Evolutionary conservation across 1,284 basidiomycete genomes (phyloP).

Genomic region (Pseudozyma tsukubaensis): DNA sequence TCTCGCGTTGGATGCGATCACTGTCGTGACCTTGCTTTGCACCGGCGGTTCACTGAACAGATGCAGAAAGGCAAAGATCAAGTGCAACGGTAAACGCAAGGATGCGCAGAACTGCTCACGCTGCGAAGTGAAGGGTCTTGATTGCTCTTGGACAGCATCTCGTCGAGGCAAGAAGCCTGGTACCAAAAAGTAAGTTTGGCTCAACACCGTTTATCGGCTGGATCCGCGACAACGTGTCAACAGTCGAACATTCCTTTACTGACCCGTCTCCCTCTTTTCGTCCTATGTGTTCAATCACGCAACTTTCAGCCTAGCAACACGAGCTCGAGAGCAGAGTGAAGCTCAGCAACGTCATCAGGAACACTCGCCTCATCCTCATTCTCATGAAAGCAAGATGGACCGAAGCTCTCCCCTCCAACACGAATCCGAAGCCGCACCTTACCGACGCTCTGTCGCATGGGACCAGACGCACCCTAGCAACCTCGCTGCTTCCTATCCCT

Average conservation of each 20-base stretch:
- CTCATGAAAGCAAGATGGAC: slow-evolving; percentile 16
- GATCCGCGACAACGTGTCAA: not conserved
- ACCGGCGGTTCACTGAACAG: slow-evolving; percentile 9
- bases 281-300: not conserved
- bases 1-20: not conserved
- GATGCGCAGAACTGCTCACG: slow-evolving; percentile 46
- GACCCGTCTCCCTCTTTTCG: slow-evolving; percentile 3
- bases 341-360: slow-evolving; percentile 37
- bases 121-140: slow-evolving; percentile 47
- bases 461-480: slow-evolving; percentile 5
- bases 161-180: slow-evolving; percentile 49
- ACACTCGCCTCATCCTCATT: slow-evolving; percentile 3
- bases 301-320: slow-evolving; percentile 31
- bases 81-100: slow-evolving; percentile 51
- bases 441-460: slow-evolving; percentile 25
- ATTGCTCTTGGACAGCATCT: slow-evolving; percentile 47
- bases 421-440: slow-evolving; percentile 5
- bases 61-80: slow-evolving; percentile 53
- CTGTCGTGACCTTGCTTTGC: not conserved
- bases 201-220: not conserved
- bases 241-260: not conserved
- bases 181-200: slow-evolving; percentile 44
- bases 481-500: slow-evolving; percentile 7
- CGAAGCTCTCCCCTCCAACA: slow-evolving; percentile 18
- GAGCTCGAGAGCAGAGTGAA: slow-evolving; percentile 42